Conservation (phyloP, 2,329 filamentous ascomycete genomes). For the Diaporthe batatas region DNA sequence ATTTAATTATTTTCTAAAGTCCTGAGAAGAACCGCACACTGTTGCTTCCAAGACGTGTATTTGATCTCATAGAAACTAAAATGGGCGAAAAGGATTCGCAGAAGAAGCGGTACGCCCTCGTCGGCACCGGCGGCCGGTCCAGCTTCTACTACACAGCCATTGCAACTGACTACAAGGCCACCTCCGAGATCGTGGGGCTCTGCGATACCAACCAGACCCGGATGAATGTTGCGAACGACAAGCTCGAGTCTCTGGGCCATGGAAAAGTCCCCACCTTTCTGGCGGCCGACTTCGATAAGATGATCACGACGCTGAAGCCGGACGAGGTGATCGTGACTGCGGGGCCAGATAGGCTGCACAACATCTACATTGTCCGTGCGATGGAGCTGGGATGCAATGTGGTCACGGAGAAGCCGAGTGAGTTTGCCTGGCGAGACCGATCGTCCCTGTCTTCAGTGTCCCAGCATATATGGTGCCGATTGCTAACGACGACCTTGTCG, state of each 20-base stretch:
- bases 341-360: slow-evolving; percentile 70
- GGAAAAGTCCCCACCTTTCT: slow-evolving; percentile 65
- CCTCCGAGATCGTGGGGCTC: slow-evolving; percentile 66
- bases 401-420: slow-evolving; percentile 72
- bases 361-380: slow-evolving; percentile 71
- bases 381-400: slow-evolving; percentile 71
- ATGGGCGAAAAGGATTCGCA: slow-evolving; percentile 13
- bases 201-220: slow-evolving; percentile 73
- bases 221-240: slow-evolving; percentile 67
- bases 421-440: no score
- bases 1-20: neutral
- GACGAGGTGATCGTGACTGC: slow-evolving; percentile 74
- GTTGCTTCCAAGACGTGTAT: neutral
- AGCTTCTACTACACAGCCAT: slow-evolving; percentile 73
- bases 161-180: slow-evolving; percentile 63
- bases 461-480: neutral
- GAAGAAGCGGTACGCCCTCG: slow-evolving; percentile 64
- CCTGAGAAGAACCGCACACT: no score
- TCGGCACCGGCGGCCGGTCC: slow-evolving; percentile 72
- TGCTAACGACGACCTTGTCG: neutral
- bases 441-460: no score
- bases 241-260: slow-evolving; percentile 61
- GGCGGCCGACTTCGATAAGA: slow-evolving; percentile 67
- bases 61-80: neutral
- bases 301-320: slow-evolving; percentile 68